These are phyloP conservation scores for Aureobasidium mangrovei DNA, from an alignment of 2,329 filamentous ascomycete genomes.

Conservation along the genomic window DNA sequence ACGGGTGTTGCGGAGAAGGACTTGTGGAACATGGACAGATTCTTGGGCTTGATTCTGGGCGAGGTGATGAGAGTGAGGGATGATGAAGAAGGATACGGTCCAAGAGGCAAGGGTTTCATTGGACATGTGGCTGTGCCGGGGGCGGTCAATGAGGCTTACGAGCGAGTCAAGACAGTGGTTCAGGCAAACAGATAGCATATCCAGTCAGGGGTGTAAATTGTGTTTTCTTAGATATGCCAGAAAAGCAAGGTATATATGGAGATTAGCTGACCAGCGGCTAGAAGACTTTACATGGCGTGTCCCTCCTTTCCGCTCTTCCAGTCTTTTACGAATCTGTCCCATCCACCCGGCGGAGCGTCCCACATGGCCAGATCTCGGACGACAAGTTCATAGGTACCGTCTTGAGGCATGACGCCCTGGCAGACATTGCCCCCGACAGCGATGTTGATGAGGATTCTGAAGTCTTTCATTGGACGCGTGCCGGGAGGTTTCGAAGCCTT, in stretches of 20 bases:
- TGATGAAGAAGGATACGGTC: slow-evolving; percentile 37
- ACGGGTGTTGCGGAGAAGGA: neutral
- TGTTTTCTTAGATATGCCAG: no score
- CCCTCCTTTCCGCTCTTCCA: slow-evolving; percentile 31
- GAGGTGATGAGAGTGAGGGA: slow-evolving; percentile 38
- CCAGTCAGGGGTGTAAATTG: no score
- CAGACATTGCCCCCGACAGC: slow-evolving; percentile 55
- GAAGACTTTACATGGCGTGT: slow-evolving; percentile 13
- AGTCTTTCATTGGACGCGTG: slow-evolving; percentile 48
- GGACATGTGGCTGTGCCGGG: slow-evolving; percentile 35
- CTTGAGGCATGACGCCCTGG: slow-evolving; percentile 40
- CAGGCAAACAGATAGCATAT: neutral
- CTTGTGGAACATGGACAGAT: slow-evolving; percentile 33
- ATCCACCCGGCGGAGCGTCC: slow-evolving; percentile 47
- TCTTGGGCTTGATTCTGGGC: slow-evolving; percentile 35
- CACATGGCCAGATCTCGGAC: slow-evolving; percentile 45
- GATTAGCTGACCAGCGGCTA: neutral
- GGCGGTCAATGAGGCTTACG: slow-evolving; percentile 28
- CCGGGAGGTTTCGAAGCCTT: slow-evolving; percentile 45
- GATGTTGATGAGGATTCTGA: slow-evolving; percentile 50
- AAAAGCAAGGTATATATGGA: no score
- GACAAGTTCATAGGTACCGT: slow-evolving; percentile 50
- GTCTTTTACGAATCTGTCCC: slow-evolving; percentile 45
- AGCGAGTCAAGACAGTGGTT: slow-evolving; percentile 15
- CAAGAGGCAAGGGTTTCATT: slow-evolving; percentile 36